Evolutionary conservation across 2,329 filamentous ascomycete genomes (phyloP).

Genomic region (Ophiostoma sp.): DNA sequence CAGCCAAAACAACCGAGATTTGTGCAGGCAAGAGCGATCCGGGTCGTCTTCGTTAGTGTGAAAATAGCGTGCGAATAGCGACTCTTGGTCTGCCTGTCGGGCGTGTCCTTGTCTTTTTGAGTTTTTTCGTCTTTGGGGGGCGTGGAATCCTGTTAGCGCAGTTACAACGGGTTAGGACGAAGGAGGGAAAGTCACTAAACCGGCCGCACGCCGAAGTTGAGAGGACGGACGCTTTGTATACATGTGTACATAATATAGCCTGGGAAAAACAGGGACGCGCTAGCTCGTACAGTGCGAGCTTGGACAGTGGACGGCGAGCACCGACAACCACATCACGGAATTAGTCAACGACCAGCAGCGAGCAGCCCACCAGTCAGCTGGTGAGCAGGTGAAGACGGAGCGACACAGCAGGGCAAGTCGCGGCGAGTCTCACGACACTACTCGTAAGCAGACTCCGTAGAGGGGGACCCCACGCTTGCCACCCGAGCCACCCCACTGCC

Average conservation of each 20-base stretch:
- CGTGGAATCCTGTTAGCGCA: conserved; percentile 4
- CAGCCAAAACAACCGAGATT: background rate
- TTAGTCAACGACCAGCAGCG: background rate
- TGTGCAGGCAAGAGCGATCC: conserved; percentile 3
- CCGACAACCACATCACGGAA: background rate
- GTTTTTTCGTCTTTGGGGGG: background rate
- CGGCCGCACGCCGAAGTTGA: conserved; percentile 17
- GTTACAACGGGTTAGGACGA: conserved; percentile 11
- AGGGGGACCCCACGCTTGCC: conserved; percentile 8
- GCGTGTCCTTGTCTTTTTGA: conserved; percentile 3
- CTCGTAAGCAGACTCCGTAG: background rate
- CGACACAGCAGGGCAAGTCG: background rate
- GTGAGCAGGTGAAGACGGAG: background rate
- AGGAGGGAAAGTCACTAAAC: background rate
- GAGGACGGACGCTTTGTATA: conserved; percentile 4
- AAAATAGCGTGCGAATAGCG: background rate
- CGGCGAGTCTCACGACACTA: background rate
- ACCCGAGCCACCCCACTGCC: background rate
- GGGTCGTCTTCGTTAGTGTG: conserved; percentile 14
- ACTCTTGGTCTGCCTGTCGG: background rate
- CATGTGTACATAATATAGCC: background rate
- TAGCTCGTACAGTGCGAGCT: background rate
- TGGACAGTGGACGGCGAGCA: background rate
- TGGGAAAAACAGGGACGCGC: background rate
- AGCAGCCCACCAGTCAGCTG: background rate